Evolutionary conservation across 495 filamentous ascomycete genomes (phyloP).

Genomic region (Aspergillus panamensis): DNA sequence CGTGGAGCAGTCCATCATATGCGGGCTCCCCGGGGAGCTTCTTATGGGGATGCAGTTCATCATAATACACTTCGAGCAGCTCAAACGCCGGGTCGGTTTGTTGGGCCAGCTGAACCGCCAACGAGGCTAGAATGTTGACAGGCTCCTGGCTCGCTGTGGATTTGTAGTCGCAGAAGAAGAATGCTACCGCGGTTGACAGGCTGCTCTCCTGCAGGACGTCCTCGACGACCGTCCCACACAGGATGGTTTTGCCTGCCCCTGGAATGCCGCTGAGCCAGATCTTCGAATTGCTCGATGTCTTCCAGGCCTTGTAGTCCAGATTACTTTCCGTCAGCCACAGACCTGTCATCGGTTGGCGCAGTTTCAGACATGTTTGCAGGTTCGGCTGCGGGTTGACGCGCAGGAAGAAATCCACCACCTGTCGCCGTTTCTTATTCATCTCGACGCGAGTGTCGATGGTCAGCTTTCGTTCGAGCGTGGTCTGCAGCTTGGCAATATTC

Average conservation of each 20-base stretch:
- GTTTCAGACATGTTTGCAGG: not conserved
- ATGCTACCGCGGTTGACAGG: not conserved
- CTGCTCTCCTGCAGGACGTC: not conserved
- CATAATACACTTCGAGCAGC: not conserved
- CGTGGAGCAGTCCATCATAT: not conserved
- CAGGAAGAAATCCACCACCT: conserved; percentile 2
- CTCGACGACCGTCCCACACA: not conserved
- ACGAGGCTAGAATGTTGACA: not conserved
- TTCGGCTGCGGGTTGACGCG: not conserved
- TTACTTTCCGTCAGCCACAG: not conserved
- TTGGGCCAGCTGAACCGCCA: not conserved
- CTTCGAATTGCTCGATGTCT: not conserved
- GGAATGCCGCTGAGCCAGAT: conserved; percentile 4
- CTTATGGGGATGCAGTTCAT: not conserved
- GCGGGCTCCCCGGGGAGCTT: not conserved
- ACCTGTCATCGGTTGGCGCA: conserved; percentile 1
- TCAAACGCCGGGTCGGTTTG: not conserved
- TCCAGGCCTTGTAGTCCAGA: not conserved
- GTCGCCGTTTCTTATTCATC: not conserved
- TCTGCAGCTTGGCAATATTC: not conserved
- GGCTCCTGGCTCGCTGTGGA: not conserved
- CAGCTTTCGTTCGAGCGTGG: not conserved
- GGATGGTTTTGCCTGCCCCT: conserved; percentile 2
- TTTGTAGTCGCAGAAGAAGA: conserved; percentile 9
- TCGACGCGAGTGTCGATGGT: conserved; percentile 1